Evolutionary conservation across 495 filamentous ascomycete species (phyloP).

Genomic region (Coniosporium apollinis): DNA sequence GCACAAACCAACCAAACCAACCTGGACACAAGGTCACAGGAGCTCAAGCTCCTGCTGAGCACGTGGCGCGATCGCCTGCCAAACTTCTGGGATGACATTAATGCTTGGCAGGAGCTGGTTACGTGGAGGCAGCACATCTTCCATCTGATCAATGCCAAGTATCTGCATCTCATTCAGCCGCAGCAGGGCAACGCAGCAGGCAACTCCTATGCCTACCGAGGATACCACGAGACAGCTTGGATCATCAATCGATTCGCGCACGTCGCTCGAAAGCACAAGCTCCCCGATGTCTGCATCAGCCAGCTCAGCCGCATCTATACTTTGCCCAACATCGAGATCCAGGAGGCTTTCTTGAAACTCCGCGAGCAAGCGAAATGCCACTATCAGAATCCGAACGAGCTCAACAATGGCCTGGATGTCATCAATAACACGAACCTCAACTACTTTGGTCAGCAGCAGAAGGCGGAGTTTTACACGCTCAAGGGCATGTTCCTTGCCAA

Average conservation of each 20-base stretch:
- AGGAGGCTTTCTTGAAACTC: constrained; percentile 95
- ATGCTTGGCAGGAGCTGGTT: constrained; percentile 95
- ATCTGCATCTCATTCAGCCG: constrained; percentile 68
- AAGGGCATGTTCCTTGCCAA: constrained; percentile 99
- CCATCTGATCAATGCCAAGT: constrained; percentile 86
- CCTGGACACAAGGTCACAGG: constrained; percentile 83
- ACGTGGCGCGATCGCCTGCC: constrained; percentile 93
- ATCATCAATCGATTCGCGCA: constrained; percentile 99
- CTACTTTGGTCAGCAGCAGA: constrained; percentile 90
- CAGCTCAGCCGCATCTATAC: constrained; percentile 97
- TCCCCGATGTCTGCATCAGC: constrained; percentile 91
- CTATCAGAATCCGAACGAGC: constrained; percentile 84
- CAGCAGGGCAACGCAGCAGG: constrained; percentile 60
- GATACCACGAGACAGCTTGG: constrained; percentile 98
- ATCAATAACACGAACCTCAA: constrained; percentile 99
- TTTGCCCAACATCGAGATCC: constrained; percentile 96
- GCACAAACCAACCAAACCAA: constrained; percentile 68
- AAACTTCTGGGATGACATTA: constrained; percentile 99
- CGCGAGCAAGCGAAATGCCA: constrained; percentile 96
- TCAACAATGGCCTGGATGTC: constrained; percentile 84
- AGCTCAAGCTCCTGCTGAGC: constrained; percentile 82
- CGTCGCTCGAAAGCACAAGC: constrained; percentile 89
- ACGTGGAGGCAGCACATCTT: constrained; percentile 99
- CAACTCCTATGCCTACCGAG: constrained; percentile 89
- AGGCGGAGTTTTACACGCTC: constrained; percentile 96